Base-by-base conservation (phyloP, 1,284 basidiomycete genomes). In the Cutaneotrichosporon sp. region DNA sequence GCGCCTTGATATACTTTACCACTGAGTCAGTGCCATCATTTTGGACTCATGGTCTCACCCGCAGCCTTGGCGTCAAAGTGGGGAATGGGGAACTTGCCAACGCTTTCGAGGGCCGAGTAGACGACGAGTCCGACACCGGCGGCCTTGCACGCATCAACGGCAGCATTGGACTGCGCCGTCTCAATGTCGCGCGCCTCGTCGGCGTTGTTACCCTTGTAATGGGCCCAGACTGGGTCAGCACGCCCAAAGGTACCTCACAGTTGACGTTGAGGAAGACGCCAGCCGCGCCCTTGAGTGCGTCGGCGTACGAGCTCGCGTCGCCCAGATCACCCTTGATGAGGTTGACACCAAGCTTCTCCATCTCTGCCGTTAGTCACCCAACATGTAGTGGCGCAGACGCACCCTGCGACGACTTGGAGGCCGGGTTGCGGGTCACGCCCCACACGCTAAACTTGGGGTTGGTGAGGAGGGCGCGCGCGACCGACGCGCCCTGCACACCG, bases 21-120 rank as follows among this genome's bases (percentile, higher is more conserved):
- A 76, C 71, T 65, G 57, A 14, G 55, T 50, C 52, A 61, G 31
- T 18, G 26, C 8, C 7, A 16, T 5, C 21, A 34, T 26, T 18
- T 9, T 14, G 26, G 7, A 11, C 5, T 14, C 10, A 14, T 11
- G 11, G 21, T 67, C 71, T 52, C 59, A 70, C 71, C 69, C 51
- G 67, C 66, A 16, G 71, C 70, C 64, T 77, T 78, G 56, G 72
- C 66, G 47, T 71, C 70, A 49, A 65, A 73, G 42, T 76, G 73
- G 18, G 70, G 67, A 14, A 69, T 62, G 21, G 18, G 58, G 59
- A 31, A 55, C 61, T 13, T 65, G 57, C 10, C 38, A 14, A 66
- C 65, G 21, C 64, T 57, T 56, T 75, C 72, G 59, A 77, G 69
- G 8, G 65, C 61, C 38, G 69, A 70, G 50, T 64, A 68, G 38